These are phyloP conservation scores for Datisca glomerata DNA, from an alignment of 306 rosid genomes.

Conservation along the genomic window DNA sequence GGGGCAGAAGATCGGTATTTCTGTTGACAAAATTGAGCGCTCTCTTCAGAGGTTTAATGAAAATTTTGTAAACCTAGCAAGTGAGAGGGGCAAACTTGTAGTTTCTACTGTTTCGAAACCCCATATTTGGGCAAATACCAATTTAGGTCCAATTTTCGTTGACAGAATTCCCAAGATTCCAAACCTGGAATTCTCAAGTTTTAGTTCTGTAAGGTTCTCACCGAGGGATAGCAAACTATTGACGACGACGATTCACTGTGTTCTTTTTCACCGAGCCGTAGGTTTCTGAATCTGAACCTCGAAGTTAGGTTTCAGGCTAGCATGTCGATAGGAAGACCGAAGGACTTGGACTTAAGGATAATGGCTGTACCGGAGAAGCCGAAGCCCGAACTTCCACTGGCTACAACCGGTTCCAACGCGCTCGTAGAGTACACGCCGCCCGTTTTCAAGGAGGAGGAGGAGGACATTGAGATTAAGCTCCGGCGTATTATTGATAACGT, in stretches of 20 bases:
- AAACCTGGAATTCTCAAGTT: no score
- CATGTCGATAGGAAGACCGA: conserved; percentile 55
- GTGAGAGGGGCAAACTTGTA: no score
- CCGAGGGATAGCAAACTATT: no score
- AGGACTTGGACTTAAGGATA: conserved; percentile 41
- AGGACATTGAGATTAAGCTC: conserved; percentile 85
- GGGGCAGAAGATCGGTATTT: no score
- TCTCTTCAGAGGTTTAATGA: no score
- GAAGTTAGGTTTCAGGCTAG: conserved; percentile 6
- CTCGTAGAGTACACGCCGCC: conserved; percentile 63
- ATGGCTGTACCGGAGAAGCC: conserved; percentile 32
- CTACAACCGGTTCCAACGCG: conserved; percentile 40
- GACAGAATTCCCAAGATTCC: no score
- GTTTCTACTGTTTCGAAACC: no score
- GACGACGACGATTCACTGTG: background rate
- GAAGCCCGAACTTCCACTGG: conserved; percentile 32
- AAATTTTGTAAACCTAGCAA: no score
- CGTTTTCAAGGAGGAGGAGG: conserved; percentile 73
- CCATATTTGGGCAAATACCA: no score
- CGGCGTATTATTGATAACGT: conserved; percentile 84
- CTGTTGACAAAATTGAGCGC: no score
- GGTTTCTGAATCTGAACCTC: background rate
- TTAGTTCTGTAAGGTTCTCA: no score
- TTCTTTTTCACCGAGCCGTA: background rate
- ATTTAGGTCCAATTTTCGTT: no score